phyloP scores from a whole-genome alignment of 163 green algal genomes.

The Chlamydomonas reinhardtii region DNA sequence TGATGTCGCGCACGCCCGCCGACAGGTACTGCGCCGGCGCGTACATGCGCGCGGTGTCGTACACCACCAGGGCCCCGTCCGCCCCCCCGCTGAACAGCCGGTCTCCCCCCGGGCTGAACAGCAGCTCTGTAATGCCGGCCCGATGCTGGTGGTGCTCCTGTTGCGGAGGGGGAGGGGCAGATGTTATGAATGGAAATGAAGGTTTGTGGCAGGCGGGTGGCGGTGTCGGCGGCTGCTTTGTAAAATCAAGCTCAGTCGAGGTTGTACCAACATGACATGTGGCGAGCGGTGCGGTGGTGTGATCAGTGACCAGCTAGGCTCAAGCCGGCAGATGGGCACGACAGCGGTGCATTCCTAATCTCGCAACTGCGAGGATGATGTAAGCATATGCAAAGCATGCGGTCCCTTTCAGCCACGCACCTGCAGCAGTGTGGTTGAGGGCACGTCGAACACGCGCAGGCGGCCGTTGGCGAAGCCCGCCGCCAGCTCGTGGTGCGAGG shows the following conservation, averaged over 20 bases:
- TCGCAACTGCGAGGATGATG: no score
- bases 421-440: conserved; percentile 73
- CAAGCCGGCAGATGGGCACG: no score
- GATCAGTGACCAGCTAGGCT: no score
- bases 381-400: no score
- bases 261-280: no score
- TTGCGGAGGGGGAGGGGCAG: no score
- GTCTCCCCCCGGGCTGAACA: conserved; percentile 68
- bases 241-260: no score
- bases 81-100: conserved; percentile 70
- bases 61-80: conserved; percentile 79
- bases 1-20: conserved; percentile 50
- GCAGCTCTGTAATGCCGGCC: conserved; percentile 62
- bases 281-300: no score
- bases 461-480: conserved; percentile 73
- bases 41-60: conserved; percentile 74
- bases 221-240: no score
- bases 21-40: conserved; percentile 75
- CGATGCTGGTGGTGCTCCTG: conserved; percentile 81
- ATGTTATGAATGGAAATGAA: no score
- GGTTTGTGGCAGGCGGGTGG: no score
- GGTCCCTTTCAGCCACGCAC: conserved; percentile 28
- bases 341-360: no score
- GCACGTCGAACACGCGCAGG: conserved; percentile 80
- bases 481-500: conserved; percentile 67